Evolutionary conservation across 108 stramenopile genomes (phyloP), one percentile per base, ranked within the genome.

Genomic region (Pseudonitzschia multiseries): DNA sequence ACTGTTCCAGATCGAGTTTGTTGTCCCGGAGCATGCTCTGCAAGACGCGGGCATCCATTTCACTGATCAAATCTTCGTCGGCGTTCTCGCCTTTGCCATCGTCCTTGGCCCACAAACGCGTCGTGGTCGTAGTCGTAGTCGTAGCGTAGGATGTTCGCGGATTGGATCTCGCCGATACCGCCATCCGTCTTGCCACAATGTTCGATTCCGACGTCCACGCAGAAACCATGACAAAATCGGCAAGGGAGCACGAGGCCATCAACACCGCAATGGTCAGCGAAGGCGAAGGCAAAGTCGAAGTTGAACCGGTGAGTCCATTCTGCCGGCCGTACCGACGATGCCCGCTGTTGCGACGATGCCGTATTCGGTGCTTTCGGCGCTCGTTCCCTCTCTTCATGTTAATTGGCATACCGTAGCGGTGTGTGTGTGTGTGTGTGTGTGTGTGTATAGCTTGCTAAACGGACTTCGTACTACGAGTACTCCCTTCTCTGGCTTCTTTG

Each of bases 31-130:
- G 68, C 76, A 94, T 89, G 6, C 79, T 80, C 76, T 86, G 84
- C 10, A 94, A 68, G 1, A 94, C 89, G 56, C 93, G 84, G 22
- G 93, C 87, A 70, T 94, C 93, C 33, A 90, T 48, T 36, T 87
- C 86, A 22, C 74, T 73, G 48, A 87, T 43, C 26, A 53, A 64
- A 17, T 81, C 78, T 28, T 79, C 78, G 18, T 79, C 78, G 18
- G 76, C 74, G 10, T 54, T 32, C 29, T 50, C 65, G 31, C 13
- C 13, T 48, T 48, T 5, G 46, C 6, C 36, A 36, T 36, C 36
- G 36, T 6, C 36, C 36, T 48, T 48, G 46, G 46, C 46, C 1
- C 1, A 48, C 18, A 48, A 18, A 14, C 46, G 13, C 46, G 46
- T 48, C 12, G 17, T n/a, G n/a, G n/a, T n/a, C n/a, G n/a, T n/a